Evolutionary conservation across 1,139 yeast species (phyloP).

Genomic region (Geotrichum carabidarum): DNA sequence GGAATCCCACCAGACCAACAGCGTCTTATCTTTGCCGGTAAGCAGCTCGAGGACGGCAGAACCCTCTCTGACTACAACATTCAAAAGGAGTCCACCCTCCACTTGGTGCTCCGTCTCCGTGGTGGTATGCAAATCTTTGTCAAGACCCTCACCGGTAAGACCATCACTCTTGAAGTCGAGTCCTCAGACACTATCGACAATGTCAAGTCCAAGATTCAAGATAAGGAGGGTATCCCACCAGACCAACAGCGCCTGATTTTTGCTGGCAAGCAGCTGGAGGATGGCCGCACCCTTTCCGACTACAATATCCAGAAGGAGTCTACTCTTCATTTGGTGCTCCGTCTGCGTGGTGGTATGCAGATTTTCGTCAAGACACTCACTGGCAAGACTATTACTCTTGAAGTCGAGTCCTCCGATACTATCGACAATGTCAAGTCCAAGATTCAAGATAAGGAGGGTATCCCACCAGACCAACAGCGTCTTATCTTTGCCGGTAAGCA

Average conservation of each 20-base stretch:
- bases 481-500: conserved; percentile 85
- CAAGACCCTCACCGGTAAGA: conserved; percentile 75
- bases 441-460: conserved; percentile 87
- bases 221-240: conserved; percentile 83
- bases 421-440: conserved; percentile 85
- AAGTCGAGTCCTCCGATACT: conserved; percentile 88
- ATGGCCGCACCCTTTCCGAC: conserved; percentile 78
- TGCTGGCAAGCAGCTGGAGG: conserved; percentile 83
- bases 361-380: conserved; percentile 78
- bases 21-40: conserved; percentile 80
- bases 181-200: conserved; percentile 82
- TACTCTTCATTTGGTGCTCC: conserved; percentile 75
- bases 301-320: conserved; percentile 94
- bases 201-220: conserved; percentile 78
- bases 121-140: conserved; percentile 68
- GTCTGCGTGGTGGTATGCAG: conserved; percentile 87
- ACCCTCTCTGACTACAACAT: conserved; percentile 95
- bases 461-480: conserved; percentile 87
- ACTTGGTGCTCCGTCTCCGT: conserved; percentile 31
- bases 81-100: conserved; percentile 44
- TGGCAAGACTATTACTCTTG: conserved; percentile 83
- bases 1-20: conserved; percentile 88
- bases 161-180: conserved; percentile 80
- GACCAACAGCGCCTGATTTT: conserved; percentile 81
- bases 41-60: conserved; percentile 81